Base-by-base conservation (phyloP, 1,139 yeast genomes). In the Protomyces inundatus region DNA sequence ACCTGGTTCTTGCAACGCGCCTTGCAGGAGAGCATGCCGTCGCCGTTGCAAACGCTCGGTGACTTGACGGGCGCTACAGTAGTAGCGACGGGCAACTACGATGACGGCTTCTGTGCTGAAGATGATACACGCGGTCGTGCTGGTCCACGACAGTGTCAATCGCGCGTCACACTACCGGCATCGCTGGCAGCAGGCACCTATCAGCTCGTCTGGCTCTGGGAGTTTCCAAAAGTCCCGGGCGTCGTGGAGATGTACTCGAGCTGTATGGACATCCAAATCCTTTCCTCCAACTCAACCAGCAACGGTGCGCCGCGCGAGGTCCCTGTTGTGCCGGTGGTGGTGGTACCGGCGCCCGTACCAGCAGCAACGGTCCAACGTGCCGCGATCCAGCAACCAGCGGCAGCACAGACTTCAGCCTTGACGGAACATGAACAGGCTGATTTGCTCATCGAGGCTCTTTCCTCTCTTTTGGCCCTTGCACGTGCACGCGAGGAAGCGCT, bases 171-270 rank as follows among this genome's bases (percentile, higher is more conserved):
- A 10, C 36, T 67, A 4, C 70, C 70, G 5, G 51, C 39, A 23
- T 59, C 32, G 10, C n/a, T 64, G 14, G 64, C 42, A 3, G 45
- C 65, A 1, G 70, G 70, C 7, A 48, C 60, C 12, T 68, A 68
- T 34, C 64, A 52, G 45, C 9, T 68, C 42, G 67, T 65, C 16
- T 69, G 70, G 70, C 66, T 67, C 3, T 69, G 70, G 70, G 59
- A 67, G 36, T 69, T 69, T 45, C 70, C 70, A 1, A 68, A 69
- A 48, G 63, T 67, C 32, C 58, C 65, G 16, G 66, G 66, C 9
- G 58, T 60, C 10, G 66, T 60, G 39, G 69, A 68, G 57, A 67
- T 61, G 57, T 69, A 69, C 53, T 68, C 69, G 16, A 67, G 69
- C 12, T 69, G 70, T 37, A 39, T 65, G 62, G 70, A 68, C 57